These are phyloP conservation scores for Russula emetica DNA, from an alignment of 768 basidiomycete genomes.

Conservation along the genomic window DNA sequence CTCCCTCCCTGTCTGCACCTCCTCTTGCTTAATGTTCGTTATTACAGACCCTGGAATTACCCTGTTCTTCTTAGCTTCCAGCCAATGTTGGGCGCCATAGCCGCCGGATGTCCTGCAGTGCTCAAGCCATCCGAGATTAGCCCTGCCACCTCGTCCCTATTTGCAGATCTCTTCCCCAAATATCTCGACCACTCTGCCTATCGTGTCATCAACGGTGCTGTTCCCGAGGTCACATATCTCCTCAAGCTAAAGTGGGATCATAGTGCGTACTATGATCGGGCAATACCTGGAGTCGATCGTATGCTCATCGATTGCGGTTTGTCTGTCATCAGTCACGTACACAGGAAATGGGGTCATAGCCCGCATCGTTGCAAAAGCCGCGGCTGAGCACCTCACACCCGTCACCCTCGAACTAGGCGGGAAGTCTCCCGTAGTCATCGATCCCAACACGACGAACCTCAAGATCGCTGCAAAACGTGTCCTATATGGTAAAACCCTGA, in stretches of 20 bases:
- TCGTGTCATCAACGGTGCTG: constrained; percentile 57
- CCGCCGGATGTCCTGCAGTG: constrained; percentile 68
- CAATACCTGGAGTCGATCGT: neutral
- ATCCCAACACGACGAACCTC: constrained; percentile 42
- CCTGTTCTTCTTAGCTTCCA: constrained; percentile 20
- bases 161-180: constrained; percentile 65
- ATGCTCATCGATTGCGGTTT: constrained; percentile 20
- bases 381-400: constrained; percentile 43
- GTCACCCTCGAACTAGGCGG: constrained; percentile 43
- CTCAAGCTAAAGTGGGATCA: constrained; percentile 41
- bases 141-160: constrained; percentile 50
- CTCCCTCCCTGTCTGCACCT: neutral
- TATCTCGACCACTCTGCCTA: constrained; percentile 68
- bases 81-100: constrained; percentile 53
- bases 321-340: constrained; percentile 39
- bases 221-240: constrained; percentile 38
- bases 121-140: constrained; percentile 75
- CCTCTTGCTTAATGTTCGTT: neutral
- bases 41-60: constrained; percentile 19
- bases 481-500: constrained; percentile 61
- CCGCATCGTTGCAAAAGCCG: constrained; percentile 40
- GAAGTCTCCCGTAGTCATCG: constrained; percentile 45
- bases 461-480: constrained; percentile 58
- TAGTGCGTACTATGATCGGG: constrained; percentile 38
- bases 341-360: constrained; percentile 37